phyloP scores from a whole-genome alignment of 441 rosid genomes.

The Gossypium schwendimanii region DNA sequence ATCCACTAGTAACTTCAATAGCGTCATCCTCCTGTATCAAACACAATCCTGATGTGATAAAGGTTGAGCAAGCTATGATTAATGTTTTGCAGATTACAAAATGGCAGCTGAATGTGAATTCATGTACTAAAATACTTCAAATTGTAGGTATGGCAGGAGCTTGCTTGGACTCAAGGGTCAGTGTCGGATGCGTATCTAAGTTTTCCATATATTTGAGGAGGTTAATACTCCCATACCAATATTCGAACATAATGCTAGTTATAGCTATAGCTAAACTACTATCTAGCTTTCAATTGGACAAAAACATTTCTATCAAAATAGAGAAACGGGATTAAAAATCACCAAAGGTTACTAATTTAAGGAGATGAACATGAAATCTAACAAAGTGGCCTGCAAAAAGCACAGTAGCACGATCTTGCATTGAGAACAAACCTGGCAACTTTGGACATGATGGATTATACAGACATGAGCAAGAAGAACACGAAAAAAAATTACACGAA shows the following conservation, averaged over 20 bases:
- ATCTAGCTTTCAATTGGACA: background rate
- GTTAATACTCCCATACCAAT: background rate
- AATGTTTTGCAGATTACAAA: background rate
- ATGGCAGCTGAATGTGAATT: background rate
- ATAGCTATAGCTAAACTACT: background rate
- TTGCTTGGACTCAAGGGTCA: background rate
- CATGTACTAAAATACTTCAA: background rate
- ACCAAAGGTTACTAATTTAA: background rate
- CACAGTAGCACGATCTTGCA: background rate
- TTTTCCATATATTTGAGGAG: background rate
- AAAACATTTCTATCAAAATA: background rate
- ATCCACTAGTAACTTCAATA: constrained; percentile 64
- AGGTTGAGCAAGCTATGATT: constrained; percentile 7
- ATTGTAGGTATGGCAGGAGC: background rate
- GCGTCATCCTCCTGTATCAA: constrained; percentile 53
- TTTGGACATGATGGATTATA: background rate
- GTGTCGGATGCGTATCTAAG: background rate
- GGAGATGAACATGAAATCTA: background rate
- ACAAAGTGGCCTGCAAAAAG: background rate
- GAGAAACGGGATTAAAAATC: background rate
- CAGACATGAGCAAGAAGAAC: background rate
- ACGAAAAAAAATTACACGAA: background rate
- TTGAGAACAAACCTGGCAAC: background rate
- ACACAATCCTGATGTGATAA: constrained; percentile 14
- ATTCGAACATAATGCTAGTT: background rate